Evolutionary conservation across 2,329 filamentous ascomycete species (phyloP).

Genomic region (Aspergillus caelatus): DNA sequence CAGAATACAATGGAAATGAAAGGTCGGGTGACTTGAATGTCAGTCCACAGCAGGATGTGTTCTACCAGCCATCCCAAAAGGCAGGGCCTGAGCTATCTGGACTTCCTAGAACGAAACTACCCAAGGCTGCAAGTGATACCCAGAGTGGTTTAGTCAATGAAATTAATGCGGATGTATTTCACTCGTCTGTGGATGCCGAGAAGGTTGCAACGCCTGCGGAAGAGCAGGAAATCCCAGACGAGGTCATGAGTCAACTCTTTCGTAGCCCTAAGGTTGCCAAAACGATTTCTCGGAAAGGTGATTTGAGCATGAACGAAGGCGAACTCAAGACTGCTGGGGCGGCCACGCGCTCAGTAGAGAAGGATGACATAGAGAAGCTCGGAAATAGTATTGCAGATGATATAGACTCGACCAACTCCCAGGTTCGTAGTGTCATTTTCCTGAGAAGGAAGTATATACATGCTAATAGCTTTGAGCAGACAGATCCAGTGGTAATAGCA

Average conservation of each 20-base stretch:
- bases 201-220: constrained; percentile 24
- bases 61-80: constrained; percentile 55
- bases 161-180: constrained; percentile 61
- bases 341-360: constrained; percentile 14
- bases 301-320: constrained; percentile 12
- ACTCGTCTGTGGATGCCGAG: constrained; percentile 36
- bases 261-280: constrained; percentile 61
- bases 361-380: constrained; percentile 43
- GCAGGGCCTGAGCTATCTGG: constrained; percentile 54
- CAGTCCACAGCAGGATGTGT: constrained; percentile 61
- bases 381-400: constrained; percentile 24
- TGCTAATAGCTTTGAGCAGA: constrained; percentile 17
- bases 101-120: constrained; percentile 59
- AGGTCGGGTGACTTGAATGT: constrained; percentile 38
- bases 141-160: constrained; percentile 48
- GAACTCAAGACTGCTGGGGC: not conserved
- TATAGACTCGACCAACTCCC: constrained; percentile 7
- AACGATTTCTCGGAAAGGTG: constrained; percentile 54
- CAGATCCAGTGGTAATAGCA: constrained; percentile 21
- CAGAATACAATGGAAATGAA: constrained; percentile 43
- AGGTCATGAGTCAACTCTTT: constrained; percentile 64
- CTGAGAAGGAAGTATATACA: not conserved
- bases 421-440: constrained; percentile 15
- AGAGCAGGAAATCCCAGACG: constrained; percentile 55
- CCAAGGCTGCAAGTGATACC: constrained; percentile 51